Percentiles rank a stretch among this genome's conserved stretches.
Evolutionary conservation across 2,329 filamentous ascomycete species (phyloP).

Genomic region (Cladophialophora exuberans): DNA sequence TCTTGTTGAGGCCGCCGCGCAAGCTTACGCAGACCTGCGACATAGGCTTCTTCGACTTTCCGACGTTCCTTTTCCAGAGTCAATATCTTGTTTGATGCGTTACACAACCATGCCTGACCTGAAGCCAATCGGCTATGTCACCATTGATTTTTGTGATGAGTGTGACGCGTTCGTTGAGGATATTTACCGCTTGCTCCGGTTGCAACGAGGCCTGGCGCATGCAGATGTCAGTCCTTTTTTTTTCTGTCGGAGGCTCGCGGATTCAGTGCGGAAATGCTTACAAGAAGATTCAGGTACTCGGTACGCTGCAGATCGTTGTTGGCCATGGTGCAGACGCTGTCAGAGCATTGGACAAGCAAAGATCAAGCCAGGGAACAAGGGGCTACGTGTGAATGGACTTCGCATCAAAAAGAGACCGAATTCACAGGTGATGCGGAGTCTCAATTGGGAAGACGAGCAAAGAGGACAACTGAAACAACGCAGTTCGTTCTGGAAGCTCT

Average conservation of each 20-base stretch:
- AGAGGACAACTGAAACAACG: too few relatives aligned
- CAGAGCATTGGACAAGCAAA: slow-evolving; percentile 12
- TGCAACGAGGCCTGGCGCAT: slow-evolving; percentile 71
- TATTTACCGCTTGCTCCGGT: slow-evolving; percentile 77
- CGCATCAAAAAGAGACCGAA: slow-evolving; percentile 3
- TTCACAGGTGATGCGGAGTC: slow-evolving; percentile 1
- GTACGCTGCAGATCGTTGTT: slow-evolving; percentile 50
- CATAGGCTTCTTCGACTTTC: slow-evolving; percentile 88
- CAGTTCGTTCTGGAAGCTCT: slow-evolving; percentile 17
- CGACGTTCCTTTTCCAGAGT: slow-evolving; percentile 74
- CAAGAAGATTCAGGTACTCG: slow-evolving; percentile 94
- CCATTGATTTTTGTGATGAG: slow-evolving; percentile 83
- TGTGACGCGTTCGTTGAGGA: slow-evolving; percentile 84
- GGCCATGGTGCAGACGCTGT: slow-evolving; percentile 10
- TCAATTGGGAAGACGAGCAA: neutral
- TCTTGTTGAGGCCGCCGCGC: slow-evolving; percentile 74
- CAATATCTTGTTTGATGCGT: slow-evolving; percentile 1
- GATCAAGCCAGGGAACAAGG: neutral
- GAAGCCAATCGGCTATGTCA: slow-evolving; percentile 95
- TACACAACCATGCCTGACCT: slow-evolving; percentile 61
- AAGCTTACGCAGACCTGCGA: slow-evolving; percentile 78
- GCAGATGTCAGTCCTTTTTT: slow-evolving; percentile 15
- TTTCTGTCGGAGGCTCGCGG: slow-evolving; percentile 22
- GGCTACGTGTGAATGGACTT: slow-evolving; percentile 7
- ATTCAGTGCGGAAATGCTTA: slow-evolving; percentile 54